These are phyloP conservation scores for Arctium lappa DNA, from an alignment of 129 eudicot genomes.

Conservation along the genomic window DNA sequence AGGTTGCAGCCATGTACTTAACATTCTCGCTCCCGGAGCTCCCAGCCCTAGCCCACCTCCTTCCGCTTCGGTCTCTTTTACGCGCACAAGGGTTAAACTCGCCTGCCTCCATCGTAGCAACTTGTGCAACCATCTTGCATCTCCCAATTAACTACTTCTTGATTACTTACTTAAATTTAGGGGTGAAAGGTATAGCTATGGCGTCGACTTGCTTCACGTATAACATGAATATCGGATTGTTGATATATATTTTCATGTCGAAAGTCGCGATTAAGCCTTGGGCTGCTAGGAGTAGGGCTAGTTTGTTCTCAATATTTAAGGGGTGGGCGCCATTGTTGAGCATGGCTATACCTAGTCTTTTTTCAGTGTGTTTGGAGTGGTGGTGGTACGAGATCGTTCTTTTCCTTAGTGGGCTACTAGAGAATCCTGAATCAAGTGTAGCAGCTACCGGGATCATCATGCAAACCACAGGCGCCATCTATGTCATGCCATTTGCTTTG, in stretches of 20 bases:
- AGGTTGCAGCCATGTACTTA: constrained; percentile 58
- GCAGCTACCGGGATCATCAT: constrained; percentile 84
- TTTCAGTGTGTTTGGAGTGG: constrained; percentile 83
- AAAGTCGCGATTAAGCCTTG: constrained; percentile 68
- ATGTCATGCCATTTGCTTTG: constrained; percentile 65
- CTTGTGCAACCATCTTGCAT: constrained; percentile 56
- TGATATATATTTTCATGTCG: constrained; percentile 50
- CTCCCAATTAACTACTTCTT: constrained; percentile 70
- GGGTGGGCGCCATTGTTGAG: constrained; percentile 76
- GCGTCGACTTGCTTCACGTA: constrained; percentile 56
- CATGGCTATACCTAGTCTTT: constrained; percentile 65
- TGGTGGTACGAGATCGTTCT: constrained; percentile 94
- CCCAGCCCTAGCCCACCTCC: constrained; percentile 55
- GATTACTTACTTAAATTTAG: constrained; percentile 45
- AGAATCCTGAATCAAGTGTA: constrained; percentile 68
- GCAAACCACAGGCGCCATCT: constrained; percentile 61
- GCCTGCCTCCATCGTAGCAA: constrained; percentile 57
- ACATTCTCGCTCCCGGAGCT: constrained; percentile 60
- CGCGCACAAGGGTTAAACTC: constrained; percentile 67
- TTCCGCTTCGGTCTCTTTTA: constrained; percentile 57
- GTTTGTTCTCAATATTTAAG: constrained; percentile 36
- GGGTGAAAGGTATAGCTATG: constrained; percentile 80
- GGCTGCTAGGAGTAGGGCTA: constrained; percentile 54
- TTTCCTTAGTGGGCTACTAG: constrained; percentile 60
- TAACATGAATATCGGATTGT: constrained; percentile 66